Conservation (phyloP, 2,329 filamentous ascomycete genomes). For the Xylariaceae sp. region DNA sequence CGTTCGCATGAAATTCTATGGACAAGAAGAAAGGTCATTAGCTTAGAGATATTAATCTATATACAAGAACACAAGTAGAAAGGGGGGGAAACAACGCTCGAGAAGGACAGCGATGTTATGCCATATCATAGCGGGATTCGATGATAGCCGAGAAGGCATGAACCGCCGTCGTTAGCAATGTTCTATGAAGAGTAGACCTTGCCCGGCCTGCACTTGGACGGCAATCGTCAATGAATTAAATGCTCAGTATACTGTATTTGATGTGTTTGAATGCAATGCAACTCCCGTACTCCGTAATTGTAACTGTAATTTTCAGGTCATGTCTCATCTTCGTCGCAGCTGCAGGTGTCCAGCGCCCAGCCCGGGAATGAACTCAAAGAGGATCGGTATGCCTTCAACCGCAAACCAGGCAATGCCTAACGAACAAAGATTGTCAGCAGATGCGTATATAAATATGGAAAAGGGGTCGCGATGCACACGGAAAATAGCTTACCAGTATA, state of each 20-base stretch:
- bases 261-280: too few species aligned
- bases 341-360: constrained; percentile 32
- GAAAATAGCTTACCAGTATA: constrained; percentile 67
- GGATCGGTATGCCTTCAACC: constrained; percentile 41
- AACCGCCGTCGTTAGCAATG: too few species aligned
- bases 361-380: constrained; percentile 39
- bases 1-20: not conserved
- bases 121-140: too few species aligned
- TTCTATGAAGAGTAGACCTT: too few species aligned
- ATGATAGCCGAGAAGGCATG: too few species aligned
- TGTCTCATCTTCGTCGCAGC: constrained; percentile 20
- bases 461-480: too few species aligned
- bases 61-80: too few species aligned
- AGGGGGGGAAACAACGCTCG: too few species aligned
- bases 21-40: constrained; percentile 5
- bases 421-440: constrained; percentile 5
- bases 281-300: constrained; percentile 10
- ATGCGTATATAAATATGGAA: not conserved
- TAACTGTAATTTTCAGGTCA: constrained; percentile 4
- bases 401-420: constrained; percentile 32
- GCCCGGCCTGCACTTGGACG: too few species aligned
- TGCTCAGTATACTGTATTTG: too few species aligned
- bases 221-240: too few species aligned
- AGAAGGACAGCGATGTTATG: too few species aligned
- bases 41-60: constrained; percentile 13